Conservation (phyloP, 345 rosid species). For the Cardamine chenopodiifolia region DNA sequence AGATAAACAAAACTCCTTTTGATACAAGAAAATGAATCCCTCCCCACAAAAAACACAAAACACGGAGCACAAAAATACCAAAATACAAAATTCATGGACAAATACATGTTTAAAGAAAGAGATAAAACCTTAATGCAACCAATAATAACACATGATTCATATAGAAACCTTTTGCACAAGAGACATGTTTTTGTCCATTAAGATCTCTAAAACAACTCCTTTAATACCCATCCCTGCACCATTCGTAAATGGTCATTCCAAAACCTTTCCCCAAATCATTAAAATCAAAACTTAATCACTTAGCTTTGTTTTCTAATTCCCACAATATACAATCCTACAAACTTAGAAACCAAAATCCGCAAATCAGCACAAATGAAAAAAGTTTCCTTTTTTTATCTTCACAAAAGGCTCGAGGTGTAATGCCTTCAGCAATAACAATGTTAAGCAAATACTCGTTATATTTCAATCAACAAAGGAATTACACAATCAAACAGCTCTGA, state of each 20-base stretch:
- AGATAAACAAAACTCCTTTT: slow-evolving; percentile 1
- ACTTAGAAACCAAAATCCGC: slow-evolving; percentile 23
- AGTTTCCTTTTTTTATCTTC: slow-evolving; percentile 51
- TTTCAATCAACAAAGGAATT: too few species aligned
- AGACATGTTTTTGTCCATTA: slow-evolving; percentile 63
- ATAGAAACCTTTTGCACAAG: slow-evolving; percentile 70
- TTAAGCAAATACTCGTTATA: too few species aligned
- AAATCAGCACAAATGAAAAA: not conserved
- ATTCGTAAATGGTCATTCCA: slow-evolving; percentile 47
- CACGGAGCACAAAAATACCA: not conserved
- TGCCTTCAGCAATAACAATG: slow-evolving; percentile 76
- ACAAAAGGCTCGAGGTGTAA: slow-evolving; percentile 82
- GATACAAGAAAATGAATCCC: not conserved
- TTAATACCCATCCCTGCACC: slow-evolving; percentile 89
- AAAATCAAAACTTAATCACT: not conserved
- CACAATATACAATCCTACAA: not conserved
- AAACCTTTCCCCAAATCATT: slow-evolving; percentile 13
- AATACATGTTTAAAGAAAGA: not conserved
- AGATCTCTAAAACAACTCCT: slow-evolving; percentile 78
- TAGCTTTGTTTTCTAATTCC: not conserved
- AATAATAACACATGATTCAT: slow-evolving; percentile 35
- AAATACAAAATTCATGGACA: slow-evolving; percentile 1
- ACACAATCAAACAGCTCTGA: too few species aligned
- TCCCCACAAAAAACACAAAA: not conserved
- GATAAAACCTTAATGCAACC: not conserved